Evolutionary conservation across 192 early-diverging fungal genomes (phyloP).

Genomic region (Gryganskiella cystojenkinii): DNA sequence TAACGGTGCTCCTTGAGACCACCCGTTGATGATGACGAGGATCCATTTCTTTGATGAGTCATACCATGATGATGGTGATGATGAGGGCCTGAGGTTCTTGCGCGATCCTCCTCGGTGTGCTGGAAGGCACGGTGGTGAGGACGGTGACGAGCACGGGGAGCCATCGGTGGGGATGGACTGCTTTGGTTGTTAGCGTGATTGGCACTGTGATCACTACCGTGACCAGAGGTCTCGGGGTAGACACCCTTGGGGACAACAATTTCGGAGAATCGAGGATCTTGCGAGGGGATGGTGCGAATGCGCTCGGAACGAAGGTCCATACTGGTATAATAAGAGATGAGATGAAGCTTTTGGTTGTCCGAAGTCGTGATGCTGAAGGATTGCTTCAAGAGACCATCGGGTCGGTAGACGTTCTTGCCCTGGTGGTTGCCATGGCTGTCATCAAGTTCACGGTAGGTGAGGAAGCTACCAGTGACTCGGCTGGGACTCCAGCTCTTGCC

Average conservation of each 20-base stretch:
- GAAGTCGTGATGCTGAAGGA: constrained; percentile 89
- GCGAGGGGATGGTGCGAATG: constrained; percentile 70
- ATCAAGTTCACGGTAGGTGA: constrained; percentile 90
- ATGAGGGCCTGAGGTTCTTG: constrained; percentile 20
- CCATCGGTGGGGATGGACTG: constrained; percentile 35
- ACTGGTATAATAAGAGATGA: constrained; percentile 91
- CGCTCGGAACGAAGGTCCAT: constrained; percentile 75
- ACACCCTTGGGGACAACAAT: constrained; percentile 81
- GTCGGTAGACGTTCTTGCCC: constrained; percentile 66
- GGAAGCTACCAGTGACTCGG: constrained; percentile 87
- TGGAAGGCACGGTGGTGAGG: constrained; percentile 13
- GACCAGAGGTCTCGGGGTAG: constrained; percentile 78
- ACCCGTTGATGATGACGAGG: constrained; percentile 29
- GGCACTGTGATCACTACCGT: neutral
- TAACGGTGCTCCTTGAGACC: constrained; percentile 47
- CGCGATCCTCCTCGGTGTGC: constrained; percentile 24
- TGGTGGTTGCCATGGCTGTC: constrained; percentile 30
- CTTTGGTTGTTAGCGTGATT: constrained; percentile 3
- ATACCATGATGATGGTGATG: constrained; percentile 30
- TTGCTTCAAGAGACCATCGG: constrained; percentile 89
- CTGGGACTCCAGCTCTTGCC: constrained; percentile 93
- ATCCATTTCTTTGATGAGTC: constrained; percentile 25
- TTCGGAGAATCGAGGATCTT: constrained; percentile 70
- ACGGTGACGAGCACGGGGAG: constrained; percentile 26
- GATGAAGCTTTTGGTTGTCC: constrained; percentile 82